Base-by-base conservation (phyloP, 2,329 filamentous ascomycete genomes). In the Lasiodiplodia theobromae region DNA sequence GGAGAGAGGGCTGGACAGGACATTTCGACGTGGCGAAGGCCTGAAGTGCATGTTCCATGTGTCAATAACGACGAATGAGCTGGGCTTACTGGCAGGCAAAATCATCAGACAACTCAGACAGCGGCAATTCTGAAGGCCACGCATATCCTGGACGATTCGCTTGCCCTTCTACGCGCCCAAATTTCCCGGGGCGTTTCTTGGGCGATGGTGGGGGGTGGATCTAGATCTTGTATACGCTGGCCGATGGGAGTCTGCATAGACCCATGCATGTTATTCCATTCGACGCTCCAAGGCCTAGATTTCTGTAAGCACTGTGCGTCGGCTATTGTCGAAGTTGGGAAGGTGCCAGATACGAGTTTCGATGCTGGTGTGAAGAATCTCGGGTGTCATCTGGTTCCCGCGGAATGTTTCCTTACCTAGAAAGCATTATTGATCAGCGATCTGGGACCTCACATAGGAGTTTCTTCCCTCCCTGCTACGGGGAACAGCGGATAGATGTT, bases 231-330 rank as follows among this genome's bases (percentile, higher is more conserved):
- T 21, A 21, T 21, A 3, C 21, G 23, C 21, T 25, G 25, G 4
- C 14, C 18, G 25, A 18, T 63, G 28, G 44, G 58, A 34, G 47
- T 51, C 40, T 49, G 58, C 28, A 51, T 31, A 28, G 23, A 28
- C 40, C 58, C 44, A n/a, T 28, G 57, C 25, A 23, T 63, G 34
- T 18, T 23, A 34, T 44, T 37, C 40, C 58, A 63, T 23, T 63
- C 58, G 12, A 23, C 23, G 23, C 23, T 51, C 58, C 40, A 28
- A 34, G 58, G 16, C 58, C 58, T n/a, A 44, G 58, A n/a, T 63
- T 25, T n/a, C 16, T 23, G 28, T 63, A 40, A 37, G 58, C 58
- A n/a, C 23, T 16, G 38, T 47, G 57, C 38, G 57, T 23, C 38
- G 57, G 57, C 7, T 8, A 31, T 18, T 28, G 47, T 18, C 31